phyloP scores from a whole-genome alignment of 768 basidiomycete species.

The Tricholoma saponaceum region DNA sequence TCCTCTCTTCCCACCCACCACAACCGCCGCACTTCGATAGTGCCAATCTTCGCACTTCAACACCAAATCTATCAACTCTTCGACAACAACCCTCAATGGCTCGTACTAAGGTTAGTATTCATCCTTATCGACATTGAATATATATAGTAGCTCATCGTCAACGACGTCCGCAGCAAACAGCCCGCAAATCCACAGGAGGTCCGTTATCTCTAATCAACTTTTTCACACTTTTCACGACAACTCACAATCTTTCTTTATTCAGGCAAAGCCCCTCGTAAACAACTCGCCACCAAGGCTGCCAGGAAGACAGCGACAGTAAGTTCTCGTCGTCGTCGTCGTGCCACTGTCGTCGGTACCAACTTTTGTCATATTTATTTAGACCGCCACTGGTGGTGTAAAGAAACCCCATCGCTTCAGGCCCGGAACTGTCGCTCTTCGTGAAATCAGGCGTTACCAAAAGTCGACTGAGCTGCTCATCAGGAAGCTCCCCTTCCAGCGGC shows the following conservation, averaged over 20 bases:
- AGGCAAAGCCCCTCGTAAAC: slow-evolving; percentile 91
- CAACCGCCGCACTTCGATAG: slow-evolving; percentile 24
- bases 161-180: slow-evolving; percentile 77
- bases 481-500: slow-evolving; percentile 99
- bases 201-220: slow-evolving; percentile 25
- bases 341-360: slow-evolving; percentile 16
- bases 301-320: slow-evolving; percentile 80
- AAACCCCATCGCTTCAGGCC: slow-evolving; percentile 98
- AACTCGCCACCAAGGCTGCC: slow-evolving; percentile 94
- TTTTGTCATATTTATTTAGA: slow-evolving; percentile 29
- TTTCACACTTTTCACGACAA: slow-evolving; percentile 11
- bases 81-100: slow-evolving; percentile 52
- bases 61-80: slow-evolving; percentile 20
- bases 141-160: slow-evolving; percentile 13
- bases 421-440: slow-evolving; percentile 98
- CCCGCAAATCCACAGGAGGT: slow-evolving; percentile 99
- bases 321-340: slow-evolving; percentile 22
- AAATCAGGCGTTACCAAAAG: slow-evolving; percentile 98
- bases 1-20: slow-evolving; percentile 35
- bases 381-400: slow-evolving; percentile 96
- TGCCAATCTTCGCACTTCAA: slow-evolving; percentile 20
- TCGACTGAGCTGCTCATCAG: slow-evolving; percentile 98
- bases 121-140: slow-evolving; percentile 6
- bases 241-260: slow-evolving; percentile 19
- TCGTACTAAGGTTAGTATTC: slow-evolving; percentile 70